These are phyloP conservation scores for Anacardium occidentale DNA, from an alignment of 345 rosid genomes.

Conservation along the genomic window DNA sequence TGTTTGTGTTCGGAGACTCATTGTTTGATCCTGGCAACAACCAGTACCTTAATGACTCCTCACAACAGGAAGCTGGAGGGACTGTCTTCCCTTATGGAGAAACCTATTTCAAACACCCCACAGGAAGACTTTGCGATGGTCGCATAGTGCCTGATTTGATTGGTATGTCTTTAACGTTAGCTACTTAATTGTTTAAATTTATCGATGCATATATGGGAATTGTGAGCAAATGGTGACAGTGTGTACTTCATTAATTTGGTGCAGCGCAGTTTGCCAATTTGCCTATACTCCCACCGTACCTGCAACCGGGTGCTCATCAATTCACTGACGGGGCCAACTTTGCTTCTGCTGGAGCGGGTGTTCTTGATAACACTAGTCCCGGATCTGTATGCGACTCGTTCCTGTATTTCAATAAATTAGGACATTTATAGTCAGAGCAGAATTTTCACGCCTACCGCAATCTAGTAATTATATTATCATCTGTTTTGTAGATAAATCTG, in stretches of 20 bases:
- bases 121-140: slow-evolving; percentile 7
- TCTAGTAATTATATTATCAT: neutral
- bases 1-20: slow-evolving; percentile 9
- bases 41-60: neutral
- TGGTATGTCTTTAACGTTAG: neutral
- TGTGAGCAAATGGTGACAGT: neutral
- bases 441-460: neutral
- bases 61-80: neutral
- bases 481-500: neutral
- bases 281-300: slow-evolving; percentile 8
- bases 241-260: neutral
- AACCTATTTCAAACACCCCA: neutral
- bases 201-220: neutral
- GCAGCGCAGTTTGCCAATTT: slow-evolving; percentile 14
- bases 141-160: slow-evolving; percentile 7
- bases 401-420: too few relatives aligned
- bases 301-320: slow-evolving; percentile 17
- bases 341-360: slow-evolving; percentile 26
- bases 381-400: neutral
- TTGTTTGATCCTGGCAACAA: slow-evolving; percentile 8
- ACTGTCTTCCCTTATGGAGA: neutral
- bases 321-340: slow-evolving; percentile 23
- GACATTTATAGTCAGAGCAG: neutral
- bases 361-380: slow-evolving; percentile 2
- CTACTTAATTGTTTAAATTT: neutral